A percentile compares a stretch with the other conserved stretches of the same genome.
phyloP scores from a whole-genome alignment of 2,329 filamentous ascomycete species.

The Purpureocillium takamizusanense region DNA sequence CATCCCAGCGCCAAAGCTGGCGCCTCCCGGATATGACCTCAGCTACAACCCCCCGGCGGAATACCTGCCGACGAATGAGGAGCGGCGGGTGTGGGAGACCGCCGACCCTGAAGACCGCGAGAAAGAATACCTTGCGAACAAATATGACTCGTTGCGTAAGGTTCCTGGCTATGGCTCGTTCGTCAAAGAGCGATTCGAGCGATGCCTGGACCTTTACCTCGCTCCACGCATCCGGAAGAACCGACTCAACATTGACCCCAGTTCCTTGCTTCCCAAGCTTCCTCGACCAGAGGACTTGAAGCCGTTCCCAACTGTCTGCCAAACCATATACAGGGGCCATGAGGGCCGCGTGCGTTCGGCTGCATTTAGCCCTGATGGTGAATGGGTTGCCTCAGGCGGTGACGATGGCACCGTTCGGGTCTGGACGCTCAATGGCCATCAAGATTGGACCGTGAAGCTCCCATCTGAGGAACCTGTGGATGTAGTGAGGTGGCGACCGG shows the following conservation, averaged over 20 bases:
- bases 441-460: slow-evolving; percentile 77
- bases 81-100: slow-evolving; percentile 77
- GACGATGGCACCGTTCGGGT: slow-evolving; percentile 89
- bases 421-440: slow-evolving; percentile 84
- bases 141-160: slow-evolving; percentile 76
- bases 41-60: slow-evolving; percentile 95
- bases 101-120: slow-evolving; percentile 85
- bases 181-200: slow-evolving; percentile 92
- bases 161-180: slow-evolving; percentile 87
- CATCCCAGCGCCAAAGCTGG: slow-evolving; percentile 84
- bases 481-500: slow-evolving; percentile 81
- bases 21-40: slow-evolving; percentile 88
- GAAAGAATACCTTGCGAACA: slow-evolving; percentile 75
- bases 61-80: slow-evolving; percentile 79
- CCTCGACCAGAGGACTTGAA: slow-evolving; percentile 88
- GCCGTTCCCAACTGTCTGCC: slow-evolving; percentile 86
- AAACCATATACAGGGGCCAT: slow-evolving; percentile 81
- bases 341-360: slow-evolving; percentile 79
- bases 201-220: slow-evolving; percentile 90
- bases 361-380: slow-evolving; percentile 74
- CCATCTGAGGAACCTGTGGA: slow-evolving; percentile 74
- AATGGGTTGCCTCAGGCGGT: slow-evolving; percentile 83
- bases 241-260: slow-evolving; percentile 92
- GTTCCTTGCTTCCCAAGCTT: slow-evolving; percentile 83
- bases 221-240: slow-evolving; percentile 87